Conservation (phyloP, 352 stramenopile genomes). For the Achlya hypogyna region DNA sequence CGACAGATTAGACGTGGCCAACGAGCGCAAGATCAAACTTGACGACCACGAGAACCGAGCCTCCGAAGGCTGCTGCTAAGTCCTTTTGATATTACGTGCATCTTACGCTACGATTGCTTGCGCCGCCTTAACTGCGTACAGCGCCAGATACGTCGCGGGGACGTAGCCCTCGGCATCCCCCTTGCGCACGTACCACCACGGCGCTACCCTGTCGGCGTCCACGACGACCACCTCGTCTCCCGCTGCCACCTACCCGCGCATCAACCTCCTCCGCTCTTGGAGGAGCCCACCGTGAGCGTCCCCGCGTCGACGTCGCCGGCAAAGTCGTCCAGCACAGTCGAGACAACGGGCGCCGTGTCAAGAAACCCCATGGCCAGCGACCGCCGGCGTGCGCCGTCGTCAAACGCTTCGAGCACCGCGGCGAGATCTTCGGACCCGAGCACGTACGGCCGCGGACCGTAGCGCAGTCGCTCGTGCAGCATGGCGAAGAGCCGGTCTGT, state of each 20-base stretch:
- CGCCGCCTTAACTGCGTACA: no score
- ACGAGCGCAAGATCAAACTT: conserved; percentile 63
- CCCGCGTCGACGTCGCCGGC: background rate
- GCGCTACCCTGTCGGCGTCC: background rate
- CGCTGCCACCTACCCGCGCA: background rate
- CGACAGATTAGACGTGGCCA: conserved; percentile 84
- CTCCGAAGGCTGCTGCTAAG: conserved; percentile 70
- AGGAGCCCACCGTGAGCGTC: background rate
- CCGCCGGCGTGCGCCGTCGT: background rate
- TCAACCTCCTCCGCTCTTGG: no score
- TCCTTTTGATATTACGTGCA: background rate
- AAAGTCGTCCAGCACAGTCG: background rate
- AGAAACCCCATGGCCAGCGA: background rate
- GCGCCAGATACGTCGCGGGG: background rate
- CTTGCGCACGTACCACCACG: background rate
- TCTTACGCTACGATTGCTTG: background rate
- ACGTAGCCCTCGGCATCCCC: background rate
- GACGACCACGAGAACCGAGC: conserved; percentile 68
- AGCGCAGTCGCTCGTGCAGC: background rate
- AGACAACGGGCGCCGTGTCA: background rate
- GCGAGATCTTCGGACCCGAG: background rate
- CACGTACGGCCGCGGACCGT: background rate
- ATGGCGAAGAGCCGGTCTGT: background rate
- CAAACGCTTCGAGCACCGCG: background rate
- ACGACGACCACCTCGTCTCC: background rate